Conservation (phyloP, 345 rosid species). For the Litchi chinensis region DNA sequence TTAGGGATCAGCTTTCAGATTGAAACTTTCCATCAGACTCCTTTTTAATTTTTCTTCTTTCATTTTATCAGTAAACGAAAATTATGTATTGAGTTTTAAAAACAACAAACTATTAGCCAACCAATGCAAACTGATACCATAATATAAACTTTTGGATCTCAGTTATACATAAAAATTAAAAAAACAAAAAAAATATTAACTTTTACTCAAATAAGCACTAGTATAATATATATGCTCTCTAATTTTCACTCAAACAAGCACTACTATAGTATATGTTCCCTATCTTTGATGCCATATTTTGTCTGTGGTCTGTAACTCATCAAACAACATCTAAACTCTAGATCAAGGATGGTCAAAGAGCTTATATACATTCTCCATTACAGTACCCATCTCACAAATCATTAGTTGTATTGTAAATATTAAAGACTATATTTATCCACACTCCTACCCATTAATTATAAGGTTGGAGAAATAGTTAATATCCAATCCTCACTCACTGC, state of each 20-base stretch:
- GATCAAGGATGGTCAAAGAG: background rate
- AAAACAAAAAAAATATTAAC: too few relatives aligned
- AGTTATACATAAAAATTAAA: too few relatives aligned
- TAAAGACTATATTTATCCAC: background rate
- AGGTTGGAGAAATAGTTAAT: background rate
- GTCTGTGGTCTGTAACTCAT: background rate
- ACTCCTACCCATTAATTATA: background rate
- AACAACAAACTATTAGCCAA: background rate
- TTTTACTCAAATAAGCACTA: background rate
- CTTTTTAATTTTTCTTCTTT: background rate
- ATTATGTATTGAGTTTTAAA: background rate
- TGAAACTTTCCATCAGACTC: background rate
- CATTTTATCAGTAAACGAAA: background rate
- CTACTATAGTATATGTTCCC: background rate
- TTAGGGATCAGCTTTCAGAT: constrained; percentile 3
- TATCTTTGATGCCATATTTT: background rate
- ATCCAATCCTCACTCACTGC: background rate
- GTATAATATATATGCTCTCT: background rate
- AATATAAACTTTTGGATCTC: background rate
- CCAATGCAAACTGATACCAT: background rate
- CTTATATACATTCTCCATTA: background rate
- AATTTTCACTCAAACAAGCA: background rate
- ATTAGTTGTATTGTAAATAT: too few relatives aligned
- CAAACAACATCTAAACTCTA: background rate
- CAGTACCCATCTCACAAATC: background rate